A percentile compares a stretch with the other conserved stretches of the same genome.
These are phyloP conservation scores for Fagopyrum homotropicum DNA, from an alignment of 148 eudicot species.

Conservation along the genomic window DNA sequence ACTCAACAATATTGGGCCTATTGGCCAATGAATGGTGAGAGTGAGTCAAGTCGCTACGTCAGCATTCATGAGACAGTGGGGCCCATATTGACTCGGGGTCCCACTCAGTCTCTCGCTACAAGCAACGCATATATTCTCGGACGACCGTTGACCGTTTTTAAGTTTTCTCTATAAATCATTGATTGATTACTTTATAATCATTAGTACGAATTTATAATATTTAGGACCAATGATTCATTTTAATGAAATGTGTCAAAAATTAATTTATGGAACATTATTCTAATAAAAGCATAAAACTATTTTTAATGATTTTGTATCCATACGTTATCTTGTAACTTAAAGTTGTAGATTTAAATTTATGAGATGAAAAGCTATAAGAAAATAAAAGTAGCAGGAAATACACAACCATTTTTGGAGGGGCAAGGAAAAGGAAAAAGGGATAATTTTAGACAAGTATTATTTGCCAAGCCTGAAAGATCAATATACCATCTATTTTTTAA, in stretches of 20 bases:
- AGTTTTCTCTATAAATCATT: too few relatives aligned
- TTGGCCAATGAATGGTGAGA: background rate
- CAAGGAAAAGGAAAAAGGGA: constrained; percentile 1
- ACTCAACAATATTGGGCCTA: background rate
- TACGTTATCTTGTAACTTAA: constrained; percentile 6
- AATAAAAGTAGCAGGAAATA: constrained; percentile 1
- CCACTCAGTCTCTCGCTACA: background rate
- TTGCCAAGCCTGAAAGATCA: constrained; percentile 5
- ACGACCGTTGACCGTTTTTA: background rate
- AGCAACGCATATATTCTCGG: constrained; percentile 7
- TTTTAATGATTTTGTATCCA: constrained; percentile 5
- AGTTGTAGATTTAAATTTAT: constrained; percentile 8
- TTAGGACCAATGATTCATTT: too few relatives aligned
- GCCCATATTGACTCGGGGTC: background rate
- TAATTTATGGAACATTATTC: background rate
- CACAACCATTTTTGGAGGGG: background rate
- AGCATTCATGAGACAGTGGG: background rate
- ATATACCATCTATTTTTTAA: background rate
- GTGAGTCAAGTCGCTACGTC: background rate
- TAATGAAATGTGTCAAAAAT: too few relatives aligned
- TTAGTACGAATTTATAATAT: too few relatives aligned
- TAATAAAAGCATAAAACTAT: background rate
- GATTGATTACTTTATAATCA: too few relatives aligned
- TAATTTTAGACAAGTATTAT: background rate
- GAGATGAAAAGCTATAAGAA: background rate